These are phyloP conservation scores for Arthrobotrys entomopaga DNA, from an alignment of 2,329 filamentous ascomycete genomes.

Conservation along the genomic window DNA sequence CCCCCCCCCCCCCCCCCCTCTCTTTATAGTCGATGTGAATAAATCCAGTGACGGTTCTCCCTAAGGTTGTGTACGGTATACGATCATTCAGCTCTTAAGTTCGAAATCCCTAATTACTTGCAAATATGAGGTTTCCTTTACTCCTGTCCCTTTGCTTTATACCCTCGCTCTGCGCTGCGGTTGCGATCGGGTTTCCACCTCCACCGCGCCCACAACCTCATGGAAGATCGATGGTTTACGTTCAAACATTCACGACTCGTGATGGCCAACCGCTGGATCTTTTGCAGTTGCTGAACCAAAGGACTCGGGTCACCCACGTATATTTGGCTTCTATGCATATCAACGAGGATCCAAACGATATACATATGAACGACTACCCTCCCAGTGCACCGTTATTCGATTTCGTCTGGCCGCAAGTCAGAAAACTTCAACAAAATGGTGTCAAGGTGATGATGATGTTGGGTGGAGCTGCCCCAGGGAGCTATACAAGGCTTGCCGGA, in stretches of 20 bases:
- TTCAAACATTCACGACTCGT: conserved; percentile 58
- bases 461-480: conserved; percentile 67
- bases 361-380: conserved; percentile 67
- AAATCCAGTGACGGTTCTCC: too few relatives aligned
- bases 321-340: conserved; percentile 68
- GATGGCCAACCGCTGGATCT: conserved; percentile 62
- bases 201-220: neutral
- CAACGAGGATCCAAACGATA: conserved; percentile 65
- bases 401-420: conserved; percentile 66
- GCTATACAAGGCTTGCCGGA: conserved; percentile 61
- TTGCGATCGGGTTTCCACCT: neutral
- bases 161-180: conserved; percentile 14
- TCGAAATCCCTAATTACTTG: neutral
- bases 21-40: too few relatives aligned
- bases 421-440: conserved; percentile 65
- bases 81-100: too few relatives aligned
- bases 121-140: conserved; percentile 18
- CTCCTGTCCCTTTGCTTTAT: conserved; percentile 21
- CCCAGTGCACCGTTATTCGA: conserved; percentile 63
- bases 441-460: conserved; percentile 68
- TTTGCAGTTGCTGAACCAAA: conserved; percentile 65
- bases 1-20: too few relatives aligned
- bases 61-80: too few relatives aligned
- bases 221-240: conserved; percentile 54
- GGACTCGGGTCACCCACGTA: conserved; percentile 64